These are phyloP conservation scores for Umbellularia californica DNA, from an alignment of 164 flowering plant genomes.

Conservation along the genomic window DNA sequence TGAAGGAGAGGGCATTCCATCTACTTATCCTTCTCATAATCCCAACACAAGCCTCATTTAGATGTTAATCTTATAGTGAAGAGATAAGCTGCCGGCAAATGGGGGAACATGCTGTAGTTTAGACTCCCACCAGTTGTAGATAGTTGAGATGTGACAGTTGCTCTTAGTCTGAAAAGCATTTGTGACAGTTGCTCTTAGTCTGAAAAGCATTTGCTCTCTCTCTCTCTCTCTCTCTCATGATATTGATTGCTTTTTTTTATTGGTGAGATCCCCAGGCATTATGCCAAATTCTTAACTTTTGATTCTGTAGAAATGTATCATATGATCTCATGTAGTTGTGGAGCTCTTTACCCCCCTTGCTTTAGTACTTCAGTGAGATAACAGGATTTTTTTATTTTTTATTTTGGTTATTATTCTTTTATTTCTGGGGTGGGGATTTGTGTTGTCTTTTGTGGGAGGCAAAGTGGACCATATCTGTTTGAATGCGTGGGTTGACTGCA, in stretches of 20 bases:
- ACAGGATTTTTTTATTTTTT: too few relatives aligned
- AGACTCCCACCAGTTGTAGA: neutral
- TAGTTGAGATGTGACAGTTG: neutral
- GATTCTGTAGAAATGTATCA: conserved; percentile 1
- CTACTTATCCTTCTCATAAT: conserved; percentile 16
- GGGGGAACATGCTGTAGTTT: neutral
- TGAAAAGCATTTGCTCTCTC: neutral
- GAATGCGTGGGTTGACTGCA: too few relatives aligned
- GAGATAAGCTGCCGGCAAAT: neutral
- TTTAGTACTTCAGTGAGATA: neutral
- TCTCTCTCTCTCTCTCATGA: neutral
- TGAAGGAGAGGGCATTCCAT: conserved; percentile 4
- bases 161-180: neutral
- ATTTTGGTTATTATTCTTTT: too few relatives aligned
- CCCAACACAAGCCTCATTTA: conserved; percentile 21
- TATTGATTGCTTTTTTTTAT: too few relatives aligned
- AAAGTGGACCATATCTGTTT: too few relatives aligned
- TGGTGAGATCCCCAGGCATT: too few relatives aligned
- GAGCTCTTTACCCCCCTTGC: neutral
- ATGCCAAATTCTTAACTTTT: neutral
- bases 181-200: too few relatives aligned
- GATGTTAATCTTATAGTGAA: neutral
- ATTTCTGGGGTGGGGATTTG: too few relatives aligned
- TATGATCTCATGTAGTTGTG: neutral
- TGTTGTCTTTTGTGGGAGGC: too few relatives aligned